These are phyloP conservation scores for Phytophthora macrochlamydospora DNA, from an alignment of 352 stramenopile genomes.

Conservation along the genomic window DNA sequence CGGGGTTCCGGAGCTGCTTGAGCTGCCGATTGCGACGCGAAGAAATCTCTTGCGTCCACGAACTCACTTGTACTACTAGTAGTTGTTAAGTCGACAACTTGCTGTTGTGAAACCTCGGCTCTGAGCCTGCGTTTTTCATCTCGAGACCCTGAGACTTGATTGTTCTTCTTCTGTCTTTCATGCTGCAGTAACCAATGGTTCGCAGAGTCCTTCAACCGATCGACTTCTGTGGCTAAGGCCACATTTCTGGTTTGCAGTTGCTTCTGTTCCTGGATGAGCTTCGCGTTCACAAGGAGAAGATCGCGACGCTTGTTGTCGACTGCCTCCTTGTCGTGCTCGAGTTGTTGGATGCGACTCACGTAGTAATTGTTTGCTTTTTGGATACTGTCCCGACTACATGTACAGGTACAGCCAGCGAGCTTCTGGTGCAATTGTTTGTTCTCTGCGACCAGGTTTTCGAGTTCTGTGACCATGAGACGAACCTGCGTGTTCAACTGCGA, in stretches of 20 bases:
- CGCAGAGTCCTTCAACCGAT: constrained; percentile 54
- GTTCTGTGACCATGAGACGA: constrained; percentile 42
- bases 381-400: constrained; percentile 8
- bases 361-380: constrained; percentile 43
- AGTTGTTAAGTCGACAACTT: not conserved
- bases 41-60: constrained; percentile 13
- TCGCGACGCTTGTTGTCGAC: constrained; percentile 66
- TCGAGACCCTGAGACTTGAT: not conserved
- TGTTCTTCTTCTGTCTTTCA: constrained; percentile 41
- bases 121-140: constrained; percentile 11
- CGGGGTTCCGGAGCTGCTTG: constrained; percentile 9
- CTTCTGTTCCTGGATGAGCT: constrained; percentile 69
- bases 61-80: constrained; percentile 1
- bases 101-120: not conserved
- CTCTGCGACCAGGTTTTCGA: constrained; percentile 52
- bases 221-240: constrained; percentile 29
- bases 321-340: constrained; percentile 48
- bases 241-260: constrained; percentile 52
- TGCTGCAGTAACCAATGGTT: constrained; percentile 57
- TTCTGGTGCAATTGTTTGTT: constrained; percentile 42
- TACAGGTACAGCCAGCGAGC: constrained; percentile 23
- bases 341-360: constrained; percentile 49
- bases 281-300: constrained; percentile 67
- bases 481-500: constrained; percentile 52
- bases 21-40: constrained; percentile 2